phyloP scores from a whole-genome alignment of 129 eudicot genomes.

The Oenanthe sinensis region DNA sequence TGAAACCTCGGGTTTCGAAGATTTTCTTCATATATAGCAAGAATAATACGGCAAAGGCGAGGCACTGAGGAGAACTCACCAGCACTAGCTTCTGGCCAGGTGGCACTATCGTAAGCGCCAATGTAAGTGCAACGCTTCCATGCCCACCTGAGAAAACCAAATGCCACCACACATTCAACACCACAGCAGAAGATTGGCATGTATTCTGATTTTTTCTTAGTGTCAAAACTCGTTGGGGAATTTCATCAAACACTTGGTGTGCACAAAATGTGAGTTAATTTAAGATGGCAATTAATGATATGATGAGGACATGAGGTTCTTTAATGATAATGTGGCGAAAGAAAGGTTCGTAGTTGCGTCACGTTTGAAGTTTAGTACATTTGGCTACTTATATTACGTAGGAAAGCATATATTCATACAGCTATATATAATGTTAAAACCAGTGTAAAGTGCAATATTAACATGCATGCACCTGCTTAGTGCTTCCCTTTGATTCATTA shows the following conservation, averaged over 20 bases:
- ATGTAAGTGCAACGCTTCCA: slow-evolving; percentile 89
- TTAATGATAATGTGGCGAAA: neutral
- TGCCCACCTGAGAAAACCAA: slow-evolving; percentile 75
- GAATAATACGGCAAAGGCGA: slow-evolving; percentile 64
- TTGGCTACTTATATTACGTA: neutral
- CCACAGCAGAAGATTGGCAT: slow-evolving; percentile 76
- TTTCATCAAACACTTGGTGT: neutral
- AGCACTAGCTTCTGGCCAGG: slow-evolving; percentile 72
- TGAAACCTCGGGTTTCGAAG: slow-evolving; percentile 44
- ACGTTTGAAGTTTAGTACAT: neutral
- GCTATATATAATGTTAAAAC: neutral
- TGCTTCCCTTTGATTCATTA: neutral
- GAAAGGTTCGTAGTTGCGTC: neutral
- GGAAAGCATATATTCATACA: neutral
- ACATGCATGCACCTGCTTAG: neutral
- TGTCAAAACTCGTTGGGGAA: neutral
- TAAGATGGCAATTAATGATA: no score
- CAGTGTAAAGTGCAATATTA: neutral
- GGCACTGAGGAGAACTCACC: slow-evolving; percentile 67
- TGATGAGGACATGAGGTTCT: neutral
- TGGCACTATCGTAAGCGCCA: slow-evolving; percentile 77
- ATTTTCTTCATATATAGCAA: slow-evolving; percentile 70
- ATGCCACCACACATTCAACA: slow-evolving; percentile 55
- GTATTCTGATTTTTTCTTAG: neutral
- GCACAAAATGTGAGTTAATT: neutral